A percentile compares a stretch with the other conserved stretches of the same genome.
Evolutionary conservation across 306 rosid genomes (phyloP).

Genomic region (Cicer cuneatum): DNA sequence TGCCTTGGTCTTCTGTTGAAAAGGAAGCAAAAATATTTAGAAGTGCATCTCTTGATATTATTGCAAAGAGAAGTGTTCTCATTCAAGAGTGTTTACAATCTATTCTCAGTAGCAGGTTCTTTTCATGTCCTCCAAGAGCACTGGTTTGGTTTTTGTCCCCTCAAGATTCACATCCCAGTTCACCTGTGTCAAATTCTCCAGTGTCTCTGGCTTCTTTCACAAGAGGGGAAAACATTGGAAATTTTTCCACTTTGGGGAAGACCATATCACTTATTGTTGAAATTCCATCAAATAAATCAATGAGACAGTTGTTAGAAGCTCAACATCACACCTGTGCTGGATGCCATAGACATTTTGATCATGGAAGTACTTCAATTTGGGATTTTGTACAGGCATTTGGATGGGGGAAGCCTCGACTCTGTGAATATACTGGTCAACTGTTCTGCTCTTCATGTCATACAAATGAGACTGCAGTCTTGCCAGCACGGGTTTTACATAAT

Average conservation of each 20-base stretch:
- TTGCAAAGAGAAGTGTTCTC: conserved; percentile 87
- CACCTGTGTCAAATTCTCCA: conserved; percentile 52
- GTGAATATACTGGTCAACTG: conserved; percentile 91
- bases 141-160: conserved; percentile 85
- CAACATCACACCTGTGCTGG: conserved; percentile 94
- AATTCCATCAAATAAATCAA: conserved; percentile 75
- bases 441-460: conserved; percentile 94
- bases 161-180: conserved; percentile 68
- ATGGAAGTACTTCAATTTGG: conserved; percentile 69
- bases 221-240: conserved; percentile 47
- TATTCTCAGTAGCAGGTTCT: conserved; percentile 63
- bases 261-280: conserved; percentile 91
- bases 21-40: conserved; percentile 88
- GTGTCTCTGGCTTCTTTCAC: conserved; percentile 51
- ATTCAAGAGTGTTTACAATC: conserved; percentile 92
- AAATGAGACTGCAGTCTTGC: conserved; percentile 89
- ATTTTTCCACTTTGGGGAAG: conserved; percentile 71
- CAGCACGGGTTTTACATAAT: conserved; percentile 91
- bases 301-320: conserved; percentile 83
- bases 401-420: conserved; percentile 95
- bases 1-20: conserved; percentile 86
- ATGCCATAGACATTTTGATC: conserved; percentile 89
- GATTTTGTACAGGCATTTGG: conserved; percentile 91
- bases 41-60: conserved; percentile 87
- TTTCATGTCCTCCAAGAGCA: conserved; percentile 68